Percentiles rank a stretch among this genome's conserved stretches.
These are phyloP conservation scores for Lichtheimia corymbifera DNA, from an alignment of 371 early-diverging fungal genomes.

Conservation along the genomic window DNA sequence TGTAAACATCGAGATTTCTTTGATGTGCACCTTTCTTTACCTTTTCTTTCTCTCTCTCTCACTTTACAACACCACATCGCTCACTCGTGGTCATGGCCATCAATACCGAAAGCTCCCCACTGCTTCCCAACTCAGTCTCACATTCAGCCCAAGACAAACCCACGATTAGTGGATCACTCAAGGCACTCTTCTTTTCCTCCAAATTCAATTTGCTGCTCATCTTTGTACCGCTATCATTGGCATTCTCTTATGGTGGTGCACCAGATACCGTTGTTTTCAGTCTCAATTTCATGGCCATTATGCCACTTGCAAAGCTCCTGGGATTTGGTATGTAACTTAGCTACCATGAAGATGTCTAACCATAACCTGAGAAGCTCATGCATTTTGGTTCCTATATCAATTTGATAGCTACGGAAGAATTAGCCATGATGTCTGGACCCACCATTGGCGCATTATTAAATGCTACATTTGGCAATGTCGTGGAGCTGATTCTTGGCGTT, in stretches of 20 bases:
- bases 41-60: background rate
- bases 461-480: slow-evolving; percentile 70
- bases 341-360: background rate
- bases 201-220: slow-evolving; percentile 68
- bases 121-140: slow-evolving; percentile 2
- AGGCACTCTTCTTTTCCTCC: slow-evolving; percentile 37
- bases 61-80: background rate
- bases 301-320: slow-evolving; percentile 83
- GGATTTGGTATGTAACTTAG: slow-evolving; percentile 50
- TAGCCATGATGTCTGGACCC: slow-evolving; percentile 45
- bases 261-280: slow-evolving; percentile 65
- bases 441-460: slow-evolving; percentile 34
- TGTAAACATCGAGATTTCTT: slow-evolving; percentile 11
- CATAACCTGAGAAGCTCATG: background rate
- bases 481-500: slow-evolving; percentile 84
- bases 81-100: background rate
- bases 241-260: slow-evolving; percentile 60
- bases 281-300: slow-evolving; percentile 91
- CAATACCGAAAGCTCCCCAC: slow-evolving; percentile 14
- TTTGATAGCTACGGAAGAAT: slow-evolving; percentile 45
- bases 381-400: no score
- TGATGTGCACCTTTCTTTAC: background rate
- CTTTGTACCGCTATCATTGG: slow-evolving; percentile 79
- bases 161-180: slow-evolving; percentile 34
- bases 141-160: slow-evolving; percentile 15